These are phyloP conservation scores for Penicillium sp. DNA, from an alignment of 2,329 filamentous ascomycete genomes.

Conservation along the genomic window DNA sequence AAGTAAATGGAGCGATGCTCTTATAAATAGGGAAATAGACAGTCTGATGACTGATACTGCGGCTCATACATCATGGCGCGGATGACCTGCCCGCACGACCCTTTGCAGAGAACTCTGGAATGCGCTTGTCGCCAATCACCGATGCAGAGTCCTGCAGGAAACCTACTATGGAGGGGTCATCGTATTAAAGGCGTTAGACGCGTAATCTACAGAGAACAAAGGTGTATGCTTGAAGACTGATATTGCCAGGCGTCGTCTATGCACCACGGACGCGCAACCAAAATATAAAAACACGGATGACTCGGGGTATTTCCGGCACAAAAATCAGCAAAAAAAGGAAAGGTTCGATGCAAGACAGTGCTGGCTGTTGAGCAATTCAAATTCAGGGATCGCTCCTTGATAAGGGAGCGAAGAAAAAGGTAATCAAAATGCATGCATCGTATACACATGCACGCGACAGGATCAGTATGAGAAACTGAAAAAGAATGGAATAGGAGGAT, in stretches of 20 bases:
- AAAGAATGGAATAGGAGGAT: conserved; percentile 13
- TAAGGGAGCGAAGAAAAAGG: conserved; percentile 3
- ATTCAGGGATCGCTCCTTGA: conserved; percentile 9
- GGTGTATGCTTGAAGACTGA: conserved; percentile 7
- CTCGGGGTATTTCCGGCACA: conserved; percentile 31
- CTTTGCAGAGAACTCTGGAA: conserved; percentile 9
- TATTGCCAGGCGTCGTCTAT: conserved; percentile 16
- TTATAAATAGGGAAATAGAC: neutral
- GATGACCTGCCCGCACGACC: conserved; percentile 28
- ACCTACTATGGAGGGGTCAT: neutral
- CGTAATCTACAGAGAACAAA: neutral
- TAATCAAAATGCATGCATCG: conserved; percentile 3
- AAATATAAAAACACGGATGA: conserved; percentile 16
- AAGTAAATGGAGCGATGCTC: neutral
- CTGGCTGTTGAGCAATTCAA: conserved; percentile 11
- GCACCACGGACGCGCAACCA: conserved; percentile 8
- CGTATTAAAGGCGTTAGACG: neutral
- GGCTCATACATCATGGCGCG: conserved; percentile 17
- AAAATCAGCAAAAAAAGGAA: conserved; percentile 14
- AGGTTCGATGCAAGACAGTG: conserved; percentile 10
- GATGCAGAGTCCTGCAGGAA: neutral
- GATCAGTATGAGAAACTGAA: conserved; percentile 2
- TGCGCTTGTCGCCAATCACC: conserved; percentile 15
- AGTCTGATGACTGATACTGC: conserved; percentile 15
- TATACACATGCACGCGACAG: conserved; percentile 5